These are phyloP conservation scores for Urostyla sp. DNA, from an alignment of 73 alveolate genomes.

Conservation along the genomic window DNA sequence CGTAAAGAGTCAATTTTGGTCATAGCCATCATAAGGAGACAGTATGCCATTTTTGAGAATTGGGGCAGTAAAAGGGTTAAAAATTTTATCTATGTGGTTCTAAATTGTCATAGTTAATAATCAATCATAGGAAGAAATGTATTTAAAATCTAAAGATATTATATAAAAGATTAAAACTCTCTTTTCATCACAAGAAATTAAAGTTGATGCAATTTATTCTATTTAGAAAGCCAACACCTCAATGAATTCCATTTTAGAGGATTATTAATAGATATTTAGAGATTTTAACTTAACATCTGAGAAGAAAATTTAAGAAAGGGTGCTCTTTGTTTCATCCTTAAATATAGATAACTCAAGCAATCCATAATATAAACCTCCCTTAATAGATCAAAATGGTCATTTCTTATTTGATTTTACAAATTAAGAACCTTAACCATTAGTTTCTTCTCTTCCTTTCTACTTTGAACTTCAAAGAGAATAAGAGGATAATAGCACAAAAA, in stretches of 20 bases:
- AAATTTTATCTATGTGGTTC: slow-evolving; percentile 13
- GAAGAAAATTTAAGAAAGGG: slow-evolving; percentile 46
- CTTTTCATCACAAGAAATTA: not conserved
- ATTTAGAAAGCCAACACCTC: not conserved
- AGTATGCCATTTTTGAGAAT: not conserved
- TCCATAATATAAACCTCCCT: not conserved
- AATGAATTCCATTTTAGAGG: slow-evolving; percentile 4
- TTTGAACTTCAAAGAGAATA: not conserved
- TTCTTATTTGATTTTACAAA: slow-evolving; percentile 29
- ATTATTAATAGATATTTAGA: slow-evolving; percentile 17
- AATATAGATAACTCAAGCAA: slow-evolving; percentile 40
- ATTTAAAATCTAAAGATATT: slow-evolving; percentile 2
- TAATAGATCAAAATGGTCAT: slow-evolving; percentile 8
- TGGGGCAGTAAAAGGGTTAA: slow-evolving; percentile 22
- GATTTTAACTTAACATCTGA: slow-evolving; percentile 15
- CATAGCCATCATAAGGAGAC: not conserved
- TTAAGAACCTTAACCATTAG: slow-evolving; percentile 28
- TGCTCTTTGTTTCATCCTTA: not conserved
- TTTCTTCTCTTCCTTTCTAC: not conserved
- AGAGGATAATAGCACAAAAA: not conserved
- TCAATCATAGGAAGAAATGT: not conserved
- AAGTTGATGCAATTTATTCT: slow-evolving; percentile 45
- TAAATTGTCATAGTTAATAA: slow-evolving; percentile 26
- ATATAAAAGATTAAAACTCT: slow-evolving; percentile 4
- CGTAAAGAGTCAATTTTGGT: not conserved